Conservation (phyloP, 805 yeast genomes). For the Candida silvicultrix region DNA sequence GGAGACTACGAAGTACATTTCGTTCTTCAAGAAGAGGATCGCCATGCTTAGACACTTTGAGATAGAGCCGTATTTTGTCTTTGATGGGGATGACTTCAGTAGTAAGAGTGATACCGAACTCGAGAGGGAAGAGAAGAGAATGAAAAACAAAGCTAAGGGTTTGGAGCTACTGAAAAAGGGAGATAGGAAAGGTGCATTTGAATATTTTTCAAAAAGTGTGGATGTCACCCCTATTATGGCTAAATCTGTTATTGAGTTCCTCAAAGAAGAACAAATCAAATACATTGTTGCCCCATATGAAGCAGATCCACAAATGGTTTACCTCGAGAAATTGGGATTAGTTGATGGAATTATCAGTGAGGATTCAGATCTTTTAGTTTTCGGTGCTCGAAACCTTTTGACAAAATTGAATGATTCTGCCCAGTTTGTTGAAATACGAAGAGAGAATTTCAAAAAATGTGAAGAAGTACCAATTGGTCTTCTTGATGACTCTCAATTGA, state of each 20-base stretch:
- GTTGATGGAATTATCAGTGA: conserved; percentile 89
- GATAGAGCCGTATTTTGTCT: conserved; percentile 80
- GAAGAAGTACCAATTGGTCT: conserved; percentile 42
- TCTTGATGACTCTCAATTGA: conserved; percentile 50
- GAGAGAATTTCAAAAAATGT: conserved; percentile 47
- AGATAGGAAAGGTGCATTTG: conserved; percentile 53
- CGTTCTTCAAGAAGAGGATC: conserved; percentile 61
- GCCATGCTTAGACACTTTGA: conserved; percentile 58
- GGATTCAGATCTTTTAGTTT: conserved; percentile 86
- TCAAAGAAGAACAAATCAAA: conserved; percentile 49
- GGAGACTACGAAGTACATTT: conserved; percentile 69
- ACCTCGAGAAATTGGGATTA: conserved; percentile 63
- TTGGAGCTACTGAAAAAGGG: conserved; percentile 44
- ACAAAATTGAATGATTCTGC: conserved; percentile 76
- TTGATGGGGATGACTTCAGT: conserved; percentile 87
- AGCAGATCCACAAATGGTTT: conserved; percentile 97
- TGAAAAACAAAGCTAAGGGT: conserved; percentile 53
- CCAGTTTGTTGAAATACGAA: conserved; percentile 61
- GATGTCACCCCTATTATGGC: conserved; percentile 92
- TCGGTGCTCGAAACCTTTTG: conserved; percentile 72
- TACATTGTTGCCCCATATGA: conserved; percentile 96
- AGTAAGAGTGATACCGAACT: conserved; percentile 69
- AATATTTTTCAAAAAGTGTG: conserved; percentile 69
- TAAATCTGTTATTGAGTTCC: conserved; percentile 67
- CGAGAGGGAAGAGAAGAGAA: conserved; percentile 53